Conservation (phyloP, 345 rosid species). For the Pseudoturritis turrita region DNA sequence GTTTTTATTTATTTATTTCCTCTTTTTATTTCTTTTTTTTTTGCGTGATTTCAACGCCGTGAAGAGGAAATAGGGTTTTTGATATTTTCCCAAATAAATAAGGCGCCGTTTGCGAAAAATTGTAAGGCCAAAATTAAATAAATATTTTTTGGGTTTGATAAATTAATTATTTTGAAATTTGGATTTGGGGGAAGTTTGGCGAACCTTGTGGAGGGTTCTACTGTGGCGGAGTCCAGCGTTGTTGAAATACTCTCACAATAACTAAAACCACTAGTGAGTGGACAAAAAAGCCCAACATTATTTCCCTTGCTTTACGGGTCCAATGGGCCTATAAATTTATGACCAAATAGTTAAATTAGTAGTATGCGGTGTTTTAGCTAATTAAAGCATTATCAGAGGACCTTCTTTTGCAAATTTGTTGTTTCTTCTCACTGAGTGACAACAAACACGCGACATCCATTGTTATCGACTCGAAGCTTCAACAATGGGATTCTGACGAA, state of each 20-base stretch:
- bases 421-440: not conserved
- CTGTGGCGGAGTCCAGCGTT: not conserved
- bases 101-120: constrained; percentile 6
- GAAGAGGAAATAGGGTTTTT: constrained; percentile 9
- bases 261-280: too few species aligned
- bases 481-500: constrained; percentile 2
- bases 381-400: not conserved
- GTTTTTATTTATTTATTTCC: not conserved
- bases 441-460: not conserved
- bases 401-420: not conserved
- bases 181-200: not conserved
- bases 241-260: too few species aligned
- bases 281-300: too few species aligned
- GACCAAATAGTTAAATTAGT: not conserved
- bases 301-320: too few species aligned
- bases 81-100: not conserved
- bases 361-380: not conserved
- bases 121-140: not conserved
- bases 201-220: not conserved
- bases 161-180: not conserved
- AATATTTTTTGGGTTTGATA: not conserved
- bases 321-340: too few species aligned
- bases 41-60: constrained; percentile 17
- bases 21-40: not conserved
- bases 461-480: constrained; percentile 21